Conservation (phyloP, 345 rosid species). For the Populus alba region DNA sequence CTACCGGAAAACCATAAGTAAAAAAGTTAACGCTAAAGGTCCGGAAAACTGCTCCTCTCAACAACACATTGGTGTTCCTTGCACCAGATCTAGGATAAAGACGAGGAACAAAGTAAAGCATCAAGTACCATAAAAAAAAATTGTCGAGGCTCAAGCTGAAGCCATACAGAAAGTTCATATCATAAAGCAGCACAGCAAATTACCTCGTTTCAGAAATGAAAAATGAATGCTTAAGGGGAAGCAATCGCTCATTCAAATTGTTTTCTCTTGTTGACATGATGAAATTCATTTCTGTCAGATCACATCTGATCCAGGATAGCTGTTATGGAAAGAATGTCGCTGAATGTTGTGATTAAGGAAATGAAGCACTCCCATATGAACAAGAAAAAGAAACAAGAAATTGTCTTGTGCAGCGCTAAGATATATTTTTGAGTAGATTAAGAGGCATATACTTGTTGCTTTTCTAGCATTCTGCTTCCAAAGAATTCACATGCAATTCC, state of each 20-base stretch:
- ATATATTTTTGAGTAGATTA: neutral
- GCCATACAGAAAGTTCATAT: neutral
- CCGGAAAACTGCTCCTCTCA: constrained; percentile 38
- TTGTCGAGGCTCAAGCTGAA: neutral
- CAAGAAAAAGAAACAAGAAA: neutral
- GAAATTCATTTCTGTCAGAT: constrained; percentile 46
- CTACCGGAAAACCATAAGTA: constrained; percentile 50
- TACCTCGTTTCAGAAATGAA: constrained; percentile 46
- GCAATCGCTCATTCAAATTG: constrained; percentile 37
- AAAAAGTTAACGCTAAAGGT: constrained; percentile 47
- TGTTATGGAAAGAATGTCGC: constrained; percentile 12
- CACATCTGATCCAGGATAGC: constrained; percentile 49
- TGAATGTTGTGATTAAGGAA: neutral
- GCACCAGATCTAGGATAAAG: constrained; percentile 33
- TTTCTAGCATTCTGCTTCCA: neutral
- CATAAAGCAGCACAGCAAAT: neutral
- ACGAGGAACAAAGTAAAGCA: neutral
- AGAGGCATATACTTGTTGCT: neutral
- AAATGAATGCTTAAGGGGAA: constrained; percentile 43
- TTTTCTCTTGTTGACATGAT: constrained; percentile 34
- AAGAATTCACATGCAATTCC: neutral
- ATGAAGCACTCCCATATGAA: neutral
- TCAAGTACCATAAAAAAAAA: neutral
- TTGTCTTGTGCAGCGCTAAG: neutral
- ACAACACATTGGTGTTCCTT: constrained; percentile 32